Conservation (phyloP, 768 basidiomycete species). For the Pulveroboletus ravenelii region DNA sequence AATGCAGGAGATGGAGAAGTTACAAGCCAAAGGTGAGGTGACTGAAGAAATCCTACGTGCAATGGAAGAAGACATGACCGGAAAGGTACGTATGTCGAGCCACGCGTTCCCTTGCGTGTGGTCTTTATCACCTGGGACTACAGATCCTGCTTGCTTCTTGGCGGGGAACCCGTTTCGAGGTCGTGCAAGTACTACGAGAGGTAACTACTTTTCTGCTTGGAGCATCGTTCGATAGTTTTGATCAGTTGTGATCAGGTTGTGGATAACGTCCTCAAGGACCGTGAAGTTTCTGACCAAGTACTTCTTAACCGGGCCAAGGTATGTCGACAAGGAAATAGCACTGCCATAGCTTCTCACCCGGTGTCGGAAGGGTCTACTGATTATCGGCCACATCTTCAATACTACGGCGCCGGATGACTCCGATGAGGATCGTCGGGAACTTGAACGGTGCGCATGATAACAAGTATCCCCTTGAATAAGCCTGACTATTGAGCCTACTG, state of each 20-base stretch:
- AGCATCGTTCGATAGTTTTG: slow-evolving; percentile 2
- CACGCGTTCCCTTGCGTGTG: background rate
- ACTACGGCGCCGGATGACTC: slow-evolving; percentile 79
- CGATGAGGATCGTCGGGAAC: slow-evolving; percentile 89
- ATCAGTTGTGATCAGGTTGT: slow-evolving; percentile 46
- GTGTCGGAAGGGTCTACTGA: slow-evolving; percentile 63
- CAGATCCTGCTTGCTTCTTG: slow-evolving; percentile 95
- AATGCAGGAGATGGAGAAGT: slow-evolving; percentile 79
- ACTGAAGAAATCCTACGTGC: slow-evolving; percentile 81
- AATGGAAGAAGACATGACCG: slow-evolving; percentile 89
- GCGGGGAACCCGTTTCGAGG: slow-evolving; percentile 95
- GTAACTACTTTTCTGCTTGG: slow-evolving; percentile 22
- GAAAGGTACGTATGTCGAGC: slow-evolving; percentile 54
- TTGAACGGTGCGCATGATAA: slow-evolving; percentile 68
- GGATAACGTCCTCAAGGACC: slow-evolving; percentile 82
- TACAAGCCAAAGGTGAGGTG: slow-evolving; percentile 85
- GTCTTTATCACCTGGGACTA: background rate
- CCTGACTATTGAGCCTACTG: slow-evolving; percentile 1
- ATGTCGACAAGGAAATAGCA: slow-evolving; percentile 6
- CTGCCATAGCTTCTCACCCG: background rate
- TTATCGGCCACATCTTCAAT: slow-evolving; percentile 90
- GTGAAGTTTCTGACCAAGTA: slow-evolving; percentile 62
- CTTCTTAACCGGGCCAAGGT: slow-evolving; percentile 86
- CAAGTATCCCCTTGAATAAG: background rate
- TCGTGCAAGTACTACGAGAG: slow-evolving; percentile 83